Conservation (phyloP, 1,284 basidiomycete genomes). For the Ustilago bromivora region DNA sequence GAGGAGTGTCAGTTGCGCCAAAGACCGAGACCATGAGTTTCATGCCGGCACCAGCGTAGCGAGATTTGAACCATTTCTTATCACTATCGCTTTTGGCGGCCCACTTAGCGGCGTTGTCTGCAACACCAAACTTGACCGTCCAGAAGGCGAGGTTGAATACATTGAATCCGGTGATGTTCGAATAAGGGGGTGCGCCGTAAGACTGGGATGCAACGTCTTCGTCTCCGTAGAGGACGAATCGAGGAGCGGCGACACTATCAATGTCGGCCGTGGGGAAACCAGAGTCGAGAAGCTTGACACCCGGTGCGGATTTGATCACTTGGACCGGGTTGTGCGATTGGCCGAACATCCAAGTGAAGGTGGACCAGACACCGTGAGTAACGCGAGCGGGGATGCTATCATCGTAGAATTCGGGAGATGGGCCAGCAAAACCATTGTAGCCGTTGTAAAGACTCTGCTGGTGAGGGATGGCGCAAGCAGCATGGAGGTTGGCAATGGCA, state of each 20-base stretch:
- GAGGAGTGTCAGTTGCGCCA: slow-evolving; percentile 74
- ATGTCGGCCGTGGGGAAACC: slow-evolving; percentile 48
- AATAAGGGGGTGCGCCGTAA: slow-evolving; percentile 47
- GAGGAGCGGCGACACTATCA: slow-evolving; percentile 38
- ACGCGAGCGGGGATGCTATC: slow-evolving; percentile 49
- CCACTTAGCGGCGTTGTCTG: slow-evolving; percentile 64
- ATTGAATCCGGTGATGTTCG: slow-evolving; percentile 65
- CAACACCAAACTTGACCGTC: slow-evolving; percentile 69
- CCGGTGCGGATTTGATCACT: slow-evolving; percentile 32
- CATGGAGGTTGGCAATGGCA: slow-evolving; percentile 24
- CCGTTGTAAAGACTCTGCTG: slow-evolving; percentile 45
- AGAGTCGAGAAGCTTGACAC: slow-evolving; percentile 36
- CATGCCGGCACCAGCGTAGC: slow-evolving; percentile 71
- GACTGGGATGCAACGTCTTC: slow-evolving; percentile 32
- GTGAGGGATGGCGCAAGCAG: slow-evolving; percentile 31
- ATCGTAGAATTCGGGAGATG: slow-evolving; percentile 40
- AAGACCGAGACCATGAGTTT: slow-evolving; percentile 64
- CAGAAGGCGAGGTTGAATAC: slow-evolving; percentile 73
- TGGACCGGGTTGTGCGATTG: slow-evolving; percentile 25
- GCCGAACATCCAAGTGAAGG: slow-evolving; percentile 35
- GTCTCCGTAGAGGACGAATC: slow-evolving; percentile 52
- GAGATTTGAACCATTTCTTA: slow-evolving; percentile 63
- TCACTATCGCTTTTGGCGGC: slow-evolving; percentile 46
- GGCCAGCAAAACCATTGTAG: slow-evolving; percentile 37
- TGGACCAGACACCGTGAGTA: slow-evolving; percentile 30